These are phyloP conservation scores for Linnemannia schmuckeri DNA, from an alignment of 192 early-diverging fungal species.

Conservation along the genomic window DNA sequence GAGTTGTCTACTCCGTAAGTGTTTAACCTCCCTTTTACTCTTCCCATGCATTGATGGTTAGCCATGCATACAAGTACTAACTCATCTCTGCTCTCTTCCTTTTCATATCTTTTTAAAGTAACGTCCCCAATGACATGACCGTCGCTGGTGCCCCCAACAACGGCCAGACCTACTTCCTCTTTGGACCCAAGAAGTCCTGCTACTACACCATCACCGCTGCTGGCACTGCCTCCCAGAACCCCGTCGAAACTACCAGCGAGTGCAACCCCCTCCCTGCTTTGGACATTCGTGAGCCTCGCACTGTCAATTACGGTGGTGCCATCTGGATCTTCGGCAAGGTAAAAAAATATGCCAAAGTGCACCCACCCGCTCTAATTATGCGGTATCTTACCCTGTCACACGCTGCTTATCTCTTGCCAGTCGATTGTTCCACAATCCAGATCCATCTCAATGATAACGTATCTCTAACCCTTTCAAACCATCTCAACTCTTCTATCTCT, in stretches of 20 bases:
- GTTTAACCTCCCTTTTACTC: neutral
- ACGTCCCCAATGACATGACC: constrained; percentile 39
- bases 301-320: constrained; percentile 30
- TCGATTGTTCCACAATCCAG: neutral
- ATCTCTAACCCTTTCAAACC: neutral
- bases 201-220: constrained; percentile 41
- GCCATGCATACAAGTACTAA: neutral
- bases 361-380: no score
- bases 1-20: constrained; percentile 43
- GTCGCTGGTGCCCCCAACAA: constrained; percentile 31
- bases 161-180: constrained; percentile 52
- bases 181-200: constrained; percentile 44
- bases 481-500: neutral
- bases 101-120: constrained; percentile 15
- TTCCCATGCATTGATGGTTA: neutral
- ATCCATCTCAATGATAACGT: neutral
- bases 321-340: constrained; percentile 55
- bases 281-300: constrained; percentile 26
- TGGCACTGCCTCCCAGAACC: constrained; percentile 19
- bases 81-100: neutral
- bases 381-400: neutral
- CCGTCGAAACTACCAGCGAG: constrained; percentile 32
- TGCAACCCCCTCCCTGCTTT: constrained; percentile 37
- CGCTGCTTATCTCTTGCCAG: neutral
- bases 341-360: neutral